A percentile compares a stretch with the other conserved stretches of the same genome.
Evolutionary conservation across 2,329 filamentous ascomycete genomes (phyloP).

Genomic region (Kalmusia sp.): DNA sequence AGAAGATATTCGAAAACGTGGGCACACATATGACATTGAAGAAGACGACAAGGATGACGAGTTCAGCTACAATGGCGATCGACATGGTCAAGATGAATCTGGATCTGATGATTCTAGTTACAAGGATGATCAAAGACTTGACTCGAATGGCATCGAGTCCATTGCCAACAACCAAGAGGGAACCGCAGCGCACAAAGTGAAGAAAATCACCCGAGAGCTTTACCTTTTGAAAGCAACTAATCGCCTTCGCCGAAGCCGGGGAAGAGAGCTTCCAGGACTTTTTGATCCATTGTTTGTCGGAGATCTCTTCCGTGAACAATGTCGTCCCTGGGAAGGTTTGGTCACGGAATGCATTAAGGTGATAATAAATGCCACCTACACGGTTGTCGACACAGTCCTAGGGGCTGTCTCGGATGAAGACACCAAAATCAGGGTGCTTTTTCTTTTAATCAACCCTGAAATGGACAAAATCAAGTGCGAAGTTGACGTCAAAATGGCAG

Average conservation of each 20-base stretch:
- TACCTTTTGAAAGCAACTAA: constrained; percentile 30
- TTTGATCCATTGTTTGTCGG: constrained; percentile 29
- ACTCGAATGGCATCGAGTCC: no score
- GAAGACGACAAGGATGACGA: no score
- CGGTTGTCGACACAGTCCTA: constrained; percentile 1
- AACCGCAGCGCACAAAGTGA: no score
- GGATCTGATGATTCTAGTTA: no score
- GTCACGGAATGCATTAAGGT: constrained; percentile 3
- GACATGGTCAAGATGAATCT: no score
- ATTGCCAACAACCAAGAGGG: no score
- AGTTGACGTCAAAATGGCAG: constrained; percentile 13
- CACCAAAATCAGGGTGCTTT: constrained; percentile 5
- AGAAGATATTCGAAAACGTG: constrained; percentile 19
- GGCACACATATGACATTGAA: constrained; percentile 22
- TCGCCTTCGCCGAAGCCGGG: constrained; percentile 23
- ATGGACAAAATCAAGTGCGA: constrained; percentile 11
- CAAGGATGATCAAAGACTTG: no score
- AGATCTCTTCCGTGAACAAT: constrained; percentile 28
- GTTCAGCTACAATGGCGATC: no score
- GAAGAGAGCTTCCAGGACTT: constrained; percentile 26
- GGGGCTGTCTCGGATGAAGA: constrained; percentile 12
- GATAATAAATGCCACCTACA: constrained; percentile 11
- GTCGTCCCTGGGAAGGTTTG: constrained; percentile 20
- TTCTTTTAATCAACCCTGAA: constrained; percentile 8
- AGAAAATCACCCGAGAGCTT: no score